A percentile compares a stretch with the other conserved stretches of the same genome.
These are phyloP conservation scores for Camellia granthamiana DNA, from an alignment of 148 eudicot genomes.

Conservation along the genomic window DNA sequence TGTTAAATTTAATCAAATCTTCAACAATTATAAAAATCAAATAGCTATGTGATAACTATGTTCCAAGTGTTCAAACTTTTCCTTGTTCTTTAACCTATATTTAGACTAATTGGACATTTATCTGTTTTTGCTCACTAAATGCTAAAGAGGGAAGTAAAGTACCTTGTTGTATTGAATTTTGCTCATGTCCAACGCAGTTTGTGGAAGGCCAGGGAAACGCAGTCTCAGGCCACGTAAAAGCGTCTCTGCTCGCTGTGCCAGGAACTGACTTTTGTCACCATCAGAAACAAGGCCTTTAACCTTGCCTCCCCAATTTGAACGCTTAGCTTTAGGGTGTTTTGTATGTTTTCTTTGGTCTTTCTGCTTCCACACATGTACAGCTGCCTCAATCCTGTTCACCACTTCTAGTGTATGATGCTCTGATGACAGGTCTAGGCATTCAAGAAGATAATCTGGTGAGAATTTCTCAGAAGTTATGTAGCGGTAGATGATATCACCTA, in stretches of 20 bases:
- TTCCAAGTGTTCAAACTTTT: not conserved
- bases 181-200: constrained; percentile 88
- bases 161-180: constrained; percentile 97
- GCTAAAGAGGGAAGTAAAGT: not conserved
- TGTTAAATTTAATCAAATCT: not conserved
- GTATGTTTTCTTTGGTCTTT: constrained; percentile 56
- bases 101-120: not conserved
- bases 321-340: constrained; percentile 43
- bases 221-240: constrained; percentile 63
- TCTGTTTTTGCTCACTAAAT: not conserved
- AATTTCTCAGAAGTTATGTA: constrained; percentile 73
- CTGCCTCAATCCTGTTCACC: constrained; percentile 88
- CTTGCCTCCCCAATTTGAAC: constrained; percentile 76
- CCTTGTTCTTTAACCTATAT: not conserved
- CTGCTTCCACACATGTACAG: constrained; percentile 81
- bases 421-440: constrained; percentile 75
- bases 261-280: constrained; percentile 60
- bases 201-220: constrained; percentile 92
- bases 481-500: constrained; percentile 84
- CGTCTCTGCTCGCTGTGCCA: constrained; percentile 73
- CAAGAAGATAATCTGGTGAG: constrained; percentile 80
- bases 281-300: constrained; percentile 73
- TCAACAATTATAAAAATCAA: not conserved
- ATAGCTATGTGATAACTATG: not conserved
- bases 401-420: constrained; percentile 87